phyloP scores from a whole-genome alignment of 2,329 filamentous ascomycete genomes.

The Aspergillus unguis region DNA sequence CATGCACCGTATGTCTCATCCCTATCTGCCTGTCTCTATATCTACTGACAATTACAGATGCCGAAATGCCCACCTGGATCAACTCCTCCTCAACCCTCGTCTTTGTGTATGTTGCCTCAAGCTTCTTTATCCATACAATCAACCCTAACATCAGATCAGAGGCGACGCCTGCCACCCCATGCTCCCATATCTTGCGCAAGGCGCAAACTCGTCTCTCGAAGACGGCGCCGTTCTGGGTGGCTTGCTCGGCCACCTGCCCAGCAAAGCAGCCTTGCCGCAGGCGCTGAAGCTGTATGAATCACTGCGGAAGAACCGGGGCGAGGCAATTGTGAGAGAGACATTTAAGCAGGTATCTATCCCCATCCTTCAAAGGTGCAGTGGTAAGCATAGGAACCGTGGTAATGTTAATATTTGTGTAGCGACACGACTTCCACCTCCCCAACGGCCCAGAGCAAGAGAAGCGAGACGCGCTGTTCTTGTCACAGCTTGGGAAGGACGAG shows the following conservation, averaged over 20 bases:
- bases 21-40: no score
- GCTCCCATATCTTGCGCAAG: constrained; percentile 62
- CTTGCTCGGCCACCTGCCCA: constrained; percentile 52
- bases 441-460: constrained; percentile 57
- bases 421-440: constrained; percentile 52
- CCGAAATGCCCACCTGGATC: constrained; percentile 55
- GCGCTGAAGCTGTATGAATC: constrained; percentile 46
- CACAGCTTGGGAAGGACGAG: constrained; percentile 51
- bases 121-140: background rate
- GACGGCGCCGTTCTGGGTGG: constrained; percentile 64
- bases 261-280: constrained; percentile 41
- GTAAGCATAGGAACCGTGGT: no score
- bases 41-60: constrained; percentile 26
- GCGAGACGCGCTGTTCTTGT: constrained; percentile 57
- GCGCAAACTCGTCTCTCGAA: constrained; percentile 65
- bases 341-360: constrained; percentile 47
- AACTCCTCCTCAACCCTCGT: constrained; percentile 52
- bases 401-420: constrained; percentile 30
- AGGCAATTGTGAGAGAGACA: constrained; percentile 59
- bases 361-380: background rate
- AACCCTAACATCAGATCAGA: constrained; percentile 11
- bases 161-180: constrained; percentile 65
- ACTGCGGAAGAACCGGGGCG: constrained; percentile 48
- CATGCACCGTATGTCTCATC: constrained; percentile 42
- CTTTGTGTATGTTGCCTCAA: constrained; percentile 30